Conservation (phyloP, 23 red algal genomes). For the Gracilariopsis chorda region DNA sequence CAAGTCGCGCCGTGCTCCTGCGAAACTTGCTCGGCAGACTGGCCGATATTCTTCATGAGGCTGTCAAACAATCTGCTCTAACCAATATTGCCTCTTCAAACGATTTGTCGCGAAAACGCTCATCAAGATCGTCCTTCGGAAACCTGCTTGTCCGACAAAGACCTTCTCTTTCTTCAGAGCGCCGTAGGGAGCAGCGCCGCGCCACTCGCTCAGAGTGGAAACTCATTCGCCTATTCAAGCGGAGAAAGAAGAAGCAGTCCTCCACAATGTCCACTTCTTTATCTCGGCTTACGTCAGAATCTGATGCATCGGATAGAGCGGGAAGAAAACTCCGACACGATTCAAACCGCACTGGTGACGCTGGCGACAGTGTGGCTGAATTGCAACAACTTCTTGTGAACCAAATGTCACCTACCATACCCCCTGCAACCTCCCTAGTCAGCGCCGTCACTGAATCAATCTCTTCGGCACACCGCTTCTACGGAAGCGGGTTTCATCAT, state of each 20-base stretch:
- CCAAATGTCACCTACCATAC: background rate
- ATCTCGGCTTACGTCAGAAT: background rate
- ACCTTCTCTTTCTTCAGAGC: conserved; percentile 27
- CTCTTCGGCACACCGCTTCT: background rate
- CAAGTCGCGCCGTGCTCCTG: background rate
- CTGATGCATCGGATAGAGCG: background rate
- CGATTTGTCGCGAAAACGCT: background rate
- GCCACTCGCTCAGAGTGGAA: background rate
- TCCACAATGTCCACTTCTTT: background rate
- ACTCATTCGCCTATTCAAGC: background rate
- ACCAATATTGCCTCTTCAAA: background rate
- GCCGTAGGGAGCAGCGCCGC: background rate
- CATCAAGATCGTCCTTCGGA: conserved; percentile 44
- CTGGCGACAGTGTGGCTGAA: conserved; percentile 24
- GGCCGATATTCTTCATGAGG: conserved; percentile 58
- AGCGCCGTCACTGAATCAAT: conserved; percentile 48
- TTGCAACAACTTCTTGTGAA: background rate
- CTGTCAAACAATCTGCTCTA: conserved; percentile 29
- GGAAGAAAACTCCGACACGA: background rate
- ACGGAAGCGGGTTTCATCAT: background rate
- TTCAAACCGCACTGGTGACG: background rate
- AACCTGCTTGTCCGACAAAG: background rate
- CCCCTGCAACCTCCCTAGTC: background rate
- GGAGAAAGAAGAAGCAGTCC: background rate
- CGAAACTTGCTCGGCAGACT: conserved; percentile 23